These are phyloP conservation scores for Beverwykella pulmonaria DNA, from an alignment of 495 filamentous ascomycete species.

Conservation along the genomic window DNA sequence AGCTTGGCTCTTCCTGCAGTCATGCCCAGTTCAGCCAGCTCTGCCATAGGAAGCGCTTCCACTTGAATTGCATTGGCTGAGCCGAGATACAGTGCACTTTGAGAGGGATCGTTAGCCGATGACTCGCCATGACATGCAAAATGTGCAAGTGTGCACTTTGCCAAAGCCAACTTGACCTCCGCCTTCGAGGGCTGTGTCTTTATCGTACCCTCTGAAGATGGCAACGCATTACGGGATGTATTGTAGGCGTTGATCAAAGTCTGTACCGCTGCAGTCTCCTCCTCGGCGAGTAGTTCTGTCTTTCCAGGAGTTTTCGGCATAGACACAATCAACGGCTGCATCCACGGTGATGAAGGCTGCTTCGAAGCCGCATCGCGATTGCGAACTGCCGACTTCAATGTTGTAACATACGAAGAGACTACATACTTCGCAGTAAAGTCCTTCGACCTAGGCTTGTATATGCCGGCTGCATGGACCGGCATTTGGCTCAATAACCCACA, in stretches of 20 bases:
- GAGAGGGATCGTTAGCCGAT: too few species aligned
- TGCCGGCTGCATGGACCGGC: slow-evolving; percentile 17
- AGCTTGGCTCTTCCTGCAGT: not conserved
- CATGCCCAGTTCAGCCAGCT: slow-evolving; percentile 6
- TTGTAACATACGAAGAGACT: slow-evolving; percentile 10
- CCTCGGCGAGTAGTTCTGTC: not conserved
- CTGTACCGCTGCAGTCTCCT: not conserved
- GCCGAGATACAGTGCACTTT: too few species aligned
- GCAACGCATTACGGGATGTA: too few species aligned
- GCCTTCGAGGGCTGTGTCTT: not conserved
- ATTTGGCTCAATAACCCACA: slow-evolving; percentile 7
- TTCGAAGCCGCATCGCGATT: not conserved
- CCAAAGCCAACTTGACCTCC: too few species aligned
- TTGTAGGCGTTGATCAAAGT: too few species aligned
- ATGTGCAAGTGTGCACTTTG: too few species aligned
- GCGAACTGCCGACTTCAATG: not conserved
- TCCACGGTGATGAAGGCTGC: not conserved
- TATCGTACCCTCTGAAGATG: not conserved
- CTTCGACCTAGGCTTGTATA: not conserved
- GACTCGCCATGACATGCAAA: too few species aligned
- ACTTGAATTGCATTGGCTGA: too few species aligned
- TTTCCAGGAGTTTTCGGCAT: slow-evolving; percentile 17
- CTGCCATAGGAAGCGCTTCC: not conserved
- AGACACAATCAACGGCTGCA: not conserved
- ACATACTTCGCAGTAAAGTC: not conserved